Conservation (phyloP, 2,329 filamentous ascomycete species). For the Cordyceps tenuipes region DNA sequence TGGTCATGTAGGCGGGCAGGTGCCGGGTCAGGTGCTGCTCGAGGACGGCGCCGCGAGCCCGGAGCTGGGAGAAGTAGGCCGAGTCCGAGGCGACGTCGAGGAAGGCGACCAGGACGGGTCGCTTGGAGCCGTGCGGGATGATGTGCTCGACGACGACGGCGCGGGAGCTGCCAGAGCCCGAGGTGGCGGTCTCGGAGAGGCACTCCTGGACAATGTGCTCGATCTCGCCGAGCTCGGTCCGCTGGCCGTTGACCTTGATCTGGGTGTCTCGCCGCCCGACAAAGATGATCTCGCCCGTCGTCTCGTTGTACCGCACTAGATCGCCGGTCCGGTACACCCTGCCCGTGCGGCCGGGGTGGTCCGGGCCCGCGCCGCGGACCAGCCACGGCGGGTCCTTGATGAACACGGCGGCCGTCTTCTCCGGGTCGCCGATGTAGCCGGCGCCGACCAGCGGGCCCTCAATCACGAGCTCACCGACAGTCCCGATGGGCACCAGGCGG, state of each 20-base stretch:
- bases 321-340: conserved; percentile 39
- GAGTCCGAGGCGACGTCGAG: conserved; percentile 12
- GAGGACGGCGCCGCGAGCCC: conserved; percentile 17
- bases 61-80: conserved; percentile 16
- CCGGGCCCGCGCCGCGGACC: background rate
- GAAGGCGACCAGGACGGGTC: conserved; percentile 34
- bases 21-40: background rate
- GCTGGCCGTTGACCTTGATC: conserved; percentile 53
- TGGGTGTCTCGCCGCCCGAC: conserved; percentile 52
- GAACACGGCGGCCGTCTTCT: conserved; percentile 12
- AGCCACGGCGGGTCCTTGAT: conserved; percentile 7
- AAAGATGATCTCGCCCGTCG: conserved; percentile 31
- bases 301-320: conserved; percentile 30
- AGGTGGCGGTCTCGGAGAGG: conserved; percentile 25
- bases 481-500: conserved; percentile 19
- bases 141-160: conserved; percentile 43
- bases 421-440: conserved; percentile 20
- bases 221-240: conserved; percentile 45
- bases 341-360: conserved; percentile 14
- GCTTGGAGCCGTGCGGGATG: conserved; percentile 30
- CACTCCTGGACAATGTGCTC: conserved; percentile 34
- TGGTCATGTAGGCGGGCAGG: conserved; percentile 29
- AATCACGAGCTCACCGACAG: conserved; percentile 35
- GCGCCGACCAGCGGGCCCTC: conserved; percentile 45
- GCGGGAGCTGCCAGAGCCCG: conserved; percentile 19